Conservation (phyloP, 2,329 filamentous ascomycete species). For the Teratosphaeria destructans region DNA sequence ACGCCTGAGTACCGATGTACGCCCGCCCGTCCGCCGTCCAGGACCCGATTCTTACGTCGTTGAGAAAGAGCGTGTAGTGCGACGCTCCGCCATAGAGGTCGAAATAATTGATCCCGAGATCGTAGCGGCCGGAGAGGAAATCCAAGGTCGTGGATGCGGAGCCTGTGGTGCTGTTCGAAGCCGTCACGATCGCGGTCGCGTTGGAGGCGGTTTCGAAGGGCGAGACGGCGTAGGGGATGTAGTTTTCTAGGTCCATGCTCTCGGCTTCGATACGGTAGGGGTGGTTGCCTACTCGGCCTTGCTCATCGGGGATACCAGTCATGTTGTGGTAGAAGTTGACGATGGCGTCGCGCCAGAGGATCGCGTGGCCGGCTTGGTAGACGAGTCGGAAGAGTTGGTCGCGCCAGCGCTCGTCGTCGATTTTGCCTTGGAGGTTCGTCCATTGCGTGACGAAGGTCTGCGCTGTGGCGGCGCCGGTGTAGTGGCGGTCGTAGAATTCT, state of each 20-base stretch:
- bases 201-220: conserved; percentile 53
- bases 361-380: conserved; percentile 59
- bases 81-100: conserved; percentile 51
- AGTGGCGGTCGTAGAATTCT: conserved; percentile 56
- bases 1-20: conserved; percentile 11
- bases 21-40: conserved; percentile 45
- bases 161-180: conserved; percentile 41
- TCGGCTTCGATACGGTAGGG: conserved; percentile 61
- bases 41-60: conserved; percentile 41
- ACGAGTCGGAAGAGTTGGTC: conserved; percentile 48
- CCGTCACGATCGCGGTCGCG: conserved; percentile 45
- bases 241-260: conserved; percentile 50
- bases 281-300: conserved; percentile 48
- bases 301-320: conserved; percentile 49
- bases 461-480: conserved; percentile 48
- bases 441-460: conserved; percentile 48
- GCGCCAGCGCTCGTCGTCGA: conserved; percentile 51
- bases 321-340: conserved; percentile 53
- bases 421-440: conserved; percentile 43
- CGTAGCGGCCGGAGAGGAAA: conserved; percentile 46
- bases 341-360: conserved; percentile 62
- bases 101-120: conserved; percentile 57
- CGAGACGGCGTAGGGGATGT: conserved; percentile 42
- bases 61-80: conserved; percentile 45
- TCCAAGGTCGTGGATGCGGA: conserved; percentile 38